A percentile compares a stretch with the other conserved stretches of the same genome.
Evolutionary conservation across 345 rosid genomes (phyloP).

Genomic region (Mallotus nudiflorus): DNA sequence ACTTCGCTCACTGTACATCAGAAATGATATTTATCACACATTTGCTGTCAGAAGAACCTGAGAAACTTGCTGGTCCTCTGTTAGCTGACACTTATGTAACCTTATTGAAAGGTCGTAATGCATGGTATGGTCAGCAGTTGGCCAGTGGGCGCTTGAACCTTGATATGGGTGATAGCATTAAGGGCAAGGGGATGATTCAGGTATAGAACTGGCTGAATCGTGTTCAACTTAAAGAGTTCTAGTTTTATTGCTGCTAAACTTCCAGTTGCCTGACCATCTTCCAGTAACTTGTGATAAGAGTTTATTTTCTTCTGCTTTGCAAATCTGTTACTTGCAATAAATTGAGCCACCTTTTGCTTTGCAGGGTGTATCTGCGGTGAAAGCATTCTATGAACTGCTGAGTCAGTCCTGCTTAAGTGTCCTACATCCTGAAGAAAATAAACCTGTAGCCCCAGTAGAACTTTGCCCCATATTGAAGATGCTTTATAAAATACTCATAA

Average conservation of each 20-base stretch:
- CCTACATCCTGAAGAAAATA: conserved; percentile 69
- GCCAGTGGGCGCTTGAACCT: conserved; percentile 74
- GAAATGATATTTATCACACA: conserved; percentile 99
- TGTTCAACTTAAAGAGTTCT: not conserved
- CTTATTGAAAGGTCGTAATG: conserved; percentile 87
- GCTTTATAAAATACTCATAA: conserved; percentile 59
- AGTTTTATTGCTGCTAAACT: not conserved
- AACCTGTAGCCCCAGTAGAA: conserved; percentile 83
- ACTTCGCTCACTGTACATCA: conserved; percentile 93
- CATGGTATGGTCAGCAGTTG: conserved; percentile 94
- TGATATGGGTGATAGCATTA: conserved; percentile 95
- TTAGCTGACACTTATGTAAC: conserved; percentile 97
- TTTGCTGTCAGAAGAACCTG: conserved; percentile 90
- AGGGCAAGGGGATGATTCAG: conserved; percentile 99
- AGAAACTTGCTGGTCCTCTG: conserved; percentile 93
- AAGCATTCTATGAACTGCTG: conserved; percentile 85
- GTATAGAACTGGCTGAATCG: conserved; percentile 35
- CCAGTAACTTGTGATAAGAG: too few relatives aligned
- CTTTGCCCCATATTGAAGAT: conserved; percentile 85
- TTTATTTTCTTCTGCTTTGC: not conserved
- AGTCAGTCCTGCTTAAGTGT: conserved; percentile 75
- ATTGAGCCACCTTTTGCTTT: conserved; percentile 6
- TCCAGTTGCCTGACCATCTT: not conserved
- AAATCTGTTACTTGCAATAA: not conserved
- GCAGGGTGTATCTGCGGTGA: conserved; percentile 94